phyloP scores from a whole-genome alignment of 495 filamentous ascomycete species.

The Pyrenula massariospora region DNA sequence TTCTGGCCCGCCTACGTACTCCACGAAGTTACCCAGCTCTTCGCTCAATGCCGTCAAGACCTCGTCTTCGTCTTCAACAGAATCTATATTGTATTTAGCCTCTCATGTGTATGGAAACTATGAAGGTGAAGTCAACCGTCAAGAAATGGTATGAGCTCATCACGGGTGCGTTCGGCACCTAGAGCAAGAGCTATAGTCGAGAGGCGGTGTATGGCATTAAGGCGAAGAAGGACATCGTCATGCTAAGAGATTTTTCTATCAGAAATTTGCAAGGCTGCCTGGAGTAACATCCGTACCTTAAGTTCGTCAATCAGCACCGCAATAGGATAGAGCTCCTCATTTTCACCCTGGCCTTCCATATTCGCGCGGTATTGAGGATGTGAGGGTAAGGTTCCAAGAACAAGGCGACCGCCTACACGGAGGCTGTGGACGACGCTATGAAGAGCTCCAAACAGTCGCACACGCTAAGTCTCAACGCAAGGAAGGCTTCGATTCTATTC shows the following conservation, averaged over 20 bases:
- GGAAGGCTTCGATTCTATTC: neutral
- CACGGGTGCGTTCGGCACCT: constrained; percentile 87
- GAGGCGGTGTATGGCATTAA: constrained; percentile 96
- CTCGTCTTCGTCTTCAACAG: constrained; percentile 97
- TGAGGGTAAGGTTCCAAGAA: constrained; percentile 7
- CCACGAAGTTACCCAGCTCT: constrained; percentile 89
- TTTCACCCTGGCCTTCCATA: constrained; percentile 66
- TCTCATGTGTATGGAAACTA: neutral
- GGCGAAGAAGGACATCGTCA: constrained; percentile 91
- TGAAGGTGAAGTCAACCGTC: constrained; percentile 59
- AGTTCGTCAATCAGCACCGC: constrained; percentile 98
- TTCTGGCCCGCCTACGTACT: constrained; percentile 91
- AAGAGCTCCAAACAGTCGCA: neutral
- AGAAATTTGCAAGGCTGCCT: constrained; percentile 5
- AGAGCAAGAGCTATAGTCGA: constrained; percentile 95
- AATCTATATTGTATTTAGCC: constrained; percentile 47
- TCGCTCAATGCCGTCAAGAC: constrained; percentile 94
- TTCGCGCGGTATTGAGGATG: neutral
- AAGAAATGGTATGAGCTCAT: constrained; percentile 96
- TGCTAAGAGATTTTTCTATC: constrained; percentile 46
- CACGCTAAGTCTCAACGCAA: constrained; percentile 20
- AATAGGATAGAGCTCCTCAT: constrained; percentile 97
- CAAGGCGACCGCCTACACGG: constrained; percentile 13
- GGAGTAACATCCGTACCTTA: constrained; percentile 56
- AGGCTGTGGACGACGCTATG: constrained; percentile 13